Evolutionary conservation across 805 yeast genomes (phyloP).

Genomic region (Starmerella bombi): DNA sequence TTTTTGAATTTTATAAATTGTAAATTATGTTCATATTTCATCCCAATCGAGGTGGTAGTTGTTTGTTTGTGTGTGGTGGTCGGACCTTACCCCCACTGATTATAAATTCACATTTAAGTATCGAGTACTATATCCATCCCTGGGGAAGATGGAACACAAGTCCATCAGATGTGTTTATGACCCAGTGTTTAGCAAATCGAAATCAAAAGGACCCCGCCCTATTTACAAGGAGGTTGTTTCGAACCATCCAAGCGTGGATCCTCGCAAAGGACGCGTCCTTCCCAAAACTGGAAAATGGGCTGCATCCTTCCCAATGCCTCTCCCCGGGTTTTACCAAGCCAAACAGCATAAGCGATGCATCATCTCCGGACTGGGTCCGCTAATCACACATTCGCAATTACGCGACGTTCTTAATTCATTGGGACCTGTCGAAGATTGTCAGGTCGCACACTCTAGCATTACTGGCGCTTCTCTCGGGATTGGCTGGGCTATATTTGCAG

Average conservation of each 20-base stretch:
- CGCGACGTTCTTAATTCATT: slow-evolving; percentile 1
- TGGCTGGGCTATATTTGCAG: slow-evolving; percentile 7
- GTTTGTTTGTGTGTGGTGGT: too few species aligned
- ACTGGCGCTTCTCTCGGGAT: slow-evolving; percentile 16
- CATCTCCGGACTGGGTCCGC: slow-evolving; percentile 4
- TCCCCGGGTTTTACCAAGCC: too few species aligned
- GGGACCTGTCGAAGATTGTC: slow-evolving; percentile 6
- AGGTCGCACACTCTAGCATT: slow-evolving; percentile 2
- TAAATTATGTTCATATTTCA: too few species aligned
- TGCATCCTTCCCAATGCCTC: slow-evolving; percentile 1
- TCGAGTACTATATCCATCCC: too few species aligned
- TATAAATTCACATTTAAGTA: too few species aligned
- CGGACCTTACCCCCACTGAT: too few species aligned
- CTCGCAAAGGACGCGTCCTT: neutral
- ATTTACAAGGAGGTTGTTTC: neutral
- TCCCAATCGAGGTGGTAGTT: too few species aligned
- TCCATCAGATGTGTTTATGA: slow-evolving; percentile 13
- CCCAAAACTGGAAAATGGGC: slow-evolving; percentile 1
- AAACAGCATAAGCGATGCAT: slow-evolving; percentile 3
- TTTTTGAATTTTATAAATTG: too few species aligned
- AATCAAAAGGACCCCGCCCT: slow-evolving; percentile 6
- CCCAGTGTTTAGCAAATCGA: slow-evolving; percentile 10
- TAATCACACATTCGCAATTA: slow-evolving; percentile 7
- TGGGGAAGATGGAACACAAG: too few species aligned
- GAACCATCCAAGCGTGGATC: slow-evolving; percentile 7